Evolutionary conservation across 306 rosid species (phyloP), one percentile per base, ranked within the genome.

Genomic region (Cucurbita argyrosperma): DNA sequence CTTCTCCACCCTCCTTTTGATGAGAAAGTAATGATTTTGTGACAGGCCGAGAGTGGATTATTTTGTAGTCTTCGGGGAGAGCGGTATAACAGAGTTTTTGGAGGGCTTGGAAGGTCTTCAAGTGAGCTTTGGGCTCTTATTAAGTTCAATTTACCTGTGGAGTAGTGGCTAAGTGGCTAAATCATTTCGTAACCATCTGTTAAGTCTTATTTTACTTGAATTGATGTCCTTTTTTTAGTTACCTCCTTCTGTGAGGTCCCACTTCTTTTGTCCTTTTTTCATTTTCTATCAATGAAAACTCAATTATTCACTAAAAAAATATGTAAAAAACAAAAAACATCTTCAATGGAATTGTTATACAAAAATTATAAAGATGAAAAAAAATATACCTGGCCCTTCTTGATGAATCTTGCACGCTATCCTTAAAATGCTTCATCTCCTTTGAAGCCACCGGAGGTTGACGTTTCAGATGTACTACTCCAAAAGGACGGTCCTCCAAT

Each of bases 361-460:
- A 63, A 62, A 64, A 64, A 55, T 30, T 30, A 30, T 30, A 13
- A 30, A 13, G 16, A 35, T 35, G 21, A 15, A 7, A 62, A 0
- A 65, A 8, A 42, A 65, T 5, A 26, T 88, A 92, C 98, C 92
- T 90, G 59, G 98, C 96, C 86, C 84, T 86, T 82, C 84, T 88
- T 71, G 93, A 90, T 30, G 82, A 79, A 88, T 86, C 91, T 76
- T 84, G 86, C 73, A 92, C 91, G 40, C 87, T 88, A 77, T 88
- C 96, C 77, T 90, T 90, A 37, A 90, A 83, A 81, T 88, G 81
- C 86, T 88, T 92, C 64, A 92, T 76, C 76, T 92, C 96, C 78
- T 86, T 87, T 1, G 88, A 82, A 62, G 86, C 87, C 75, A 84
- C 88, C 0, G 91, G 83, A 55, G 91, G 87, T 35, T 81, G 77